Evolutionary conservation across 441 rosid species (phyloP).

Genomic region (Brassica balearica): DNA sequence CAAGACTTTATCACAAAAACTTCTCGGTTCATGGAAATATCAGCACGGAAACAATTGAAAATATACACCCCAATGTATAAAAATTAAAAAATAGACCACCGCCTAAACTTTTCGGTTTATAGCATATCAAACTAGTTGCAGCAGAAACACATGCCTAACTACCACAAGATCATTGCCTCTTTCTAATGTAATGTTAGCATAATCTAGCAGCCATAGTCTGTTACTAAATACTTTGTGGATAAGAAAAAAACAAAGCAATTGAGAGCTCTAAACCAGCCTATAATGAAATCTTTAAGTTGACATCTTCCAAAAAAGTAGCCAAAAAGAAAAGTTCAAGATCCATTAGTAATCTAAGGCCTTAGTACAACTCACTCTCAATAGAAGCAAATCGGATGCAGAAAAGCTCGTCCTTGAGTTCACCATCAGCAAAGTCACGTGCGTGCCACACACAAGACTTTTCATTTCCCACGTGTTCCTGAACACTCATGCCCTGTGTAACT

Average conservation of each 20-base stretch:
- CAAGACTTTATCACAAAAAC: conserved; percentile 6
- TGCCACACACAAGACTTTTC: conserved; percentile 81
- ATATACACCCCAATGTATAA: not conserved
- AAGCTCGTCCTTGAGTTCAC: conserved; percentile 57
- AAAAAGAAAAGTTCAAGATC: not conserved
- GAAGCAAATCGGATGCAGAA: conserved; percentile 51
- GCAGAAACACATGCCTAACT: conserved; percentile 9
- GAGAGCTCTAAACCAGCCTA: not conserved
- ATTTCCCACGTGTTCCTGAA: conserved; percentile 71
- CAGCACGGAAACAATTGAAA: not conserved
- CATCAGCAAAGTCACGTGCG: conserved; percentile 73
- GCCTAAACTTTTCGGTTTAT: not conserved
- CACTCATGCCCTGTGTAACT: conserved; percentile 68
- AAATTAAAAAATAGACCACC: not conserved
- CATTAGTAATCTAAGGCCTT: not conserved
- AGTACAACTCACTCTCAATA: conserved; percentile 43
- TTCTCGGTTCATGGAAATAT: not conserved
- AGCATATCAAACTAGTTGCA: conserved; percentile 17
- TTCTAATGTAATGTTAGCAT: not conserved
- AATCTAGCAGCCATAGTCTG: not conserved
- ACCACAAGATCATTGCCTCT: not conserved
- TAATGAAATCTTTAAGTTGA: not conserved
- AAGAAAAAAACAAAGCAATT: not conserved
- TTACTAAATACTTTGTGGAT: not conserved
- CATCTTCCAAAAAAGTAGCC: not conserved